These are phyloP conservation scores for Fusarium sp. DNA, from an alignment of 2,329 filamentous ascomycete genomes.

Conservation along the genomic window DNA sequence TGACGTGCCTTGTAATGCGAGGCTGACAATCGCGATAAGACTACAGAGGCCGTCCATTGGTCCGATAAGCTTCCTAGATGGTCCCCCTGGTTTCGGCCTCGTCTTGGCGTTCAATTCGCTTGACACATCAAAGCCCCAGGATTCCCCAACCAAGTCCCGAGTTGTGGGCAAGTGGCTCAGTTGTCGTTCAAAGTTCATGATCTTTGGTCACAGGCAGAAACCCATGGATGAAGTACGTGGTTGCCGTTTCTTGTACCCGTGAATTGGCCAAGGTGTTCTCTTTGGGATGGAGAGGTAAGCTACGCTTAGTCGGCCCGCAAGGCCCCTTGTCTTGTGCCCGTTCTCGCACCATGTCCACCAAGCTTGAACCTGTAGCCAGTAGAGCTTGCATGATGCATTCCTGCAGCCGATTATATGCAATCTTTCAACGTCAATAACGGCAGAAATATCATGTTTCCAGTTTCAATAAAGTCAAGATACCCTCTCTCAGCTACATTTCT, in stretches of 20 bases:
- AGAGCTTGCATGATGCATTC: background rate
- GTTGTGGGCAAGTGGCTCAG: constrained; percentile 35
- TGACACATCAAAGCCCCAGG: constrained; percentile 5
- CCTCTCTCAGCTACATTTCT: background rate
- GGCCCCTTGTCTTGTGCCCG: background rate
- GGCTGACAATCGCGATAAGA: constrained; percentile 38
- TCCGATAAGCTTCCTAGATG: constrained; percentile 28
- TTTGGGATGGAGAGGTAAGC: background rate
- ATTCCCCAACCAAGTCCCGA: constrained; percentile 24
- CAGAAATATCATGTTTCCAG: background rate
- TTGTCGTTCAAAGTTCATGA: constrained; percentile 34
- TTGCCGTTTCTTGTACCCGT: background rate
- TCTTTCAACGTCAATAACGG: background rate
- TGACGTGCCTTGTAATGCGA: constrained; percentile 42
- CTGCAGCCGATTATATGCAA: background rate
- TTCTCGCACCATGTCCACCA: background rate
- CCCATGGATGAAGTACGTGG: constrained; percentile 16
- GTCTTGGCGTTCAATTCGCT: constrained; percentile 14
- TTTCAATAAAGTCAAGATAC: background rate
- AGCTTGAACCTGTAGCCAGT: background rate
- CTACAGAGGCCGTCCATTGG: constrained; percentile 17
- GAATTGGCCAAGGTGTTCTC: background rate
- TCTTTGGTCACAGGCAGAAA: constrained; percentile 16
- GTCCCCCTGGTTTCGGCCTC: constrained; percentile 16
- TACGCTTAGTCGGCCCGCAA: background rate